Conservation (phyloP, 495 filamentous ascomycete species). For the Podospora comata region DNA sequence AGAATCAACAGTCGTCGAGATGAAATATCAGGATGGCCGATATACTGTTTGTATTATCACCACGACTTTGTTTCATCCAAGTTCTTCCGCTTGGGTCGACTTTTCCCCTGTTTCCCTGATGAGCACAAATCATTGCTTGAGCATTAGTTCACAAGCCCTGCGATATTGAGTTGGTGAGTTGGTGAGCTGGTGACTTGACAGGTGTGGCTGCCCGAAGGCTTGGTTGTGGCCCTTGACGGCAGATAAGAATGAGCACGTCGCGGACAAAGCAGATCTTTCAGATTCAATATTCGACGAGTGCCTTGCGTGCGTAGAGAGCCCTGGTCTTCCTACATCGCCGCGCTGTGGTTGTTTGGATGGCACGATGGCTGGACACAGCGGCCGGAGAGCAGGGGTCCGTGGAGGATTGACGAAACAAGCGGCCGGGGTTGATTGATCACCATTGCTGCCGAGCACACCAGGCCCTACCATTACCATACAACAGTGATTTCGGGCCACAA, state of each 20-base stretch:
- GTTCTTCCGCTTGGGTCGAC: not conserved
- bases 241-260: too few relatives aligned
- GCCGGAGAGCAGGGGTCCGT: not conserved
- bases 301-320: too few relatives aligned
- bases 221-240: too few relatives aligned
- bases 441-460: not conserved
- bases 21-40: not conserved
- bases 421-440: constrained; percentile 4
- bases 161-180: too few relatives aligned
- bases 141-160: not conserved
- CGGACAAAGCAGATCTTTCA: too few relatives aligned
- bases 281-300: too few relatives aligned
- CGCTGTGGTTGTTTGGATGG: not conserved
- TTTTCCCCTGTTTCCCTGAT: not conserved
- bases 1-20: not conserved
- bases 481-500: not conserved
- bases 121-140: not conserved
- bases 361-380: not conserved
- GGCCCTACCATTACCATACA: constrained; percentile 20
- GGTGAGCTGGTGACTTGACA: too few relatives aligned
- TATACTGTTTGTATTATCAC: not conserved
- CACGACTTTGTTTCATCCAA: not conserved
- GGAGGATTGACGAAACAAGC: constrained; percentile 13
- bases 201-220: too few relatives aligned
- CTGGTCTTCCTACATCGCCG: not conserved